Evolutionary conservation across 805 yeast species (phyloP).

Genomic region (Saturnispora ahearnii): DNA sequence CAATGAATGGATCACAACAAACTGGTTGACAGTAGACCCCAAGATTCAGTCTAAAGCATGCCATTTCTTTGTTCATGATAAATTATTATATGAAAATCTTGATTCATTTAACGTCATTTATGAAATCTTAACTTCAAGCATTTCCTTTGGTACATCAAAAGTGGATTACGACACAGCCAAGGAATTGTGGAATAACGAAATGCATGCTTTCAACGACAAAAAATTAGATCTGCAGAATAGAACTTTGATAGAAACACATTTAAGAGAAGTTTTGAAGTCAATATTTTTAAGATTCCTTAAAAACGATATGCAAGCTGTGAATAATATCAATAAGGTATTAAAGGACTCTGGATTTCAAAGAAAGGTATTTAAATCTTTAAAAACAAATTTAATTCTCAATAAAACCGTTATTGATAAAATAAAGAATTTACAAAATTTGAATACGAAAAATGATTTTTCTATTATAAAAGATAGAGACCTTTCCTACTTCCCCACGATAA

Average conservation of each 20-base stretch:
- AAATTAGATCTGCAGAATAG: background rate
- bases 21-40: conserved; percentile 15
- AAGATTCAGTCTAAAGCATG: conserved; percentile 14
- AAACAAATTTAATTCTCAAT: conserved; percentile 5
- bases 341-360: conserved; percentile 9
- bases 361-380: conserved; percentile 6
- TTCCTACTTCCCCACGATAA: conserved; percentile 15
- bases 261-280: conserved; percentile 17
- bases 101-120: conserved; percentile 16
- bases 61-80: conserved; percentile 24
- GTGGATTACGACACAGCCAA: background rate
- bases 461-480: conserved; percentile 19
- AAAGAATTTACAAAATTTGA: conserved; percentile 13
- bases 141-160: conserved; percentile 3
- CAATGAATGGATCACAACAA: conserved; percentile 21
- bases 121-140: conserved; percentile 3
- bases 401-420: conserved; percentile 8
- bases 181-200: conserved; percentile 16
- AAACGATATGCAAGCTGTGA: background rate
- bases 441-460: conserved; percentile 16
- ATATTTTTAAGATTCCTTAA: conserved; percentile 16
- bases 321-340: conserved; percentile 7
- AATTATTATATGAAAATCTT: conserved; percentile 15
- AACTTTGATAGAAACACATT: conserved; percentile 3
- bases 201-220: conserved; percentile 6